A percentile compares a stretch with the other conserved stretches of the same genome.
These are phyloP conservation scores for Xylaria hypoxylon DNA, from an alignment of 2,329 filamentous ascomycete genomes.

Conservation along the genomic window DNA sequence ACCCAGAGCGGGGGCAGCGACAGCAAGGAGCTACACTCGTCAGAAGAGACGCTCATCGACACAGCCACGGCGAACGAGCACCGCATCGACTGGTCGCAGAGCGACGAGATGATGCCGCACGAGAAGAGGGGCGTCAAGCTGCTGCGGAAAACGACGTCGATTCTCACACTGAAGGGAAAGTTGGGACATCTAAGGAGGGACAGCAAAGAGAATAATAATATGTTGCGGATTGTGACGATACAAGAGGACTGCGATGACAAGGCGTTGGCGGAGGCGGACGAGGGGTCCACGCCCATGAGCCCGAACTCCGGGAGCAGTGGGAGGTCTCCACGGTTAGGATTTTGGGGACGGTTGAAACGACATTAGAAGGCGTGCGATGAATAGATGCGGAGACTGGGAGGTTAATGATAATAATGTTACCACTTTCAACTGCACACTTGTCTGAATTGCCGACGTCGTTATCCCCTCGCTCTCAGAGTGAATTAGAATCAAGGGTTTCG, in stretches of 20 bases:
- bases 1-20: slow-evolving; percentile 5
- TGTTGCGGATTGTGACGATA: slow-evolving; percentile 32
- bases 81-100: slow-evolving; percentile 69
- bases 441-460: too few species aligned
- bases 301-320: slow-evolving; percentile 27
- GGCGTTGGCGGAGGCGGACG: slow-evolving; percentile 31
- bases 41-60: slow-evolving; percentile 46
- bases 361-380: slow-evolving; percentile 8
- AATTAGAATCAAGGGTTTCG: too few species aligned
- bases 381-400: neutral
- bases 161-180: slow-evolving; percentile 61
- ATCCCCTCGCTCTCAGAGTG: too few species aligned
- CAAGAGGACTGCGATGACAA: slow-evolving; percentile 27
- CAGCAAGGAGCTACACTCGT: slow-evolving; percentile 35
- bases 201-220: slow-evolving; percentile 41
- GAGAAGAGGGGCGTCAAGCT: slow-evolving; percentile 29
- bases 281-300: slow-evolving; percentile 38
- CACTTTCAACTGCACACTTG: too few species aligned
- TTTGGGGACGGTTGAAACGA: slow-evolving; percentile 34
- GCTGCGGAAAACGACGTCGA: slow-evolving; percentile 60
- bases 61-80: slow-evolving; percentile 51
- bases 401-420: slow-evolving; percentile 11
- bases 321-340: slow-evolving; percentile 15
- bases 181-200: slow-evolving; percentile 51
- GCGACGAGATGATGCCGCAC: slow-evolving; percentile 58